Conservation (phyloP, 805 yeast genomes). For the Cyberlindnera amylophila region DNA sequence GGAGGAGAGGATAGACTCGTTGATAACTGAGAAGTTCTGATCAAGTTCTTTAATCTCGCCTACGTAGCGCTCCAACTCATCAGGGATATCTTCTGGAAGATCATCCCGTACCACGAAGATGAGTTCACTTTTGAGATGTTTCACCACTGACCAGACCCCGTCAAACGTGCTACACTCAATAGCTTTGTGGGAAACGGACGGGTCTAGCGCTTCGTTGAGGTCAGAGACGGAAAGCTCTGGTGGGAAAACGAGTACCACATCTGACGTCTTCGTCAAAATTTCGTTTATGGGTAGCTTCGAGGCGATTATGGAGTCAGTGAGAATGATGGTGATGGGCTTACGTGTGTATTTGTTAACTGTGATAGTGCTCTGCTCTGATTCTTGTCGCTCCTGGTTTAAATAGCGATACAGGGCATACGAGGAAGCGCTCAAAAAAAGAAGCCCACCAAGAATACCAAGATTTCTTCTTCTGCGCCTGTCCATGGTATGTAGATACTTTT, state of each 20-base stretch:
- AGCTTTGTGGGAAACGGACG: constrained; percentile 26
- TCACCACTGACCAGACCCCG: constrained; percentile 54
- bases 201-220: constrained; percentile 21
- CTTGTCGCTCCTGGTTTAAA: neutral
- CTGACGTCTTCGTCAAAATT: constrained; percentile 24
- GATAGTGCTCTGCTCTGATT: neutral
- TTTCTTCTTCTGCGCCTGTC: constrained; percentile 7
- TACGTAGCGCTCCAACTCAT: constrained; percentile 30
- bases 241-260: constrained; percentile 33
- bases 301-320: constrained; percentile 26
- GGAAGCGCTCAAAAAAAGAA: constrained; percentile 10
- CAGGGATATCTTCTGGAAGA: constrained; percentile 27
- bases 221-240: constrained; percentile 27
- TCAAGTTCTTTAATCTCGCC: constrained; percentile 25
- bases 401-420: constrained; percentile 11
- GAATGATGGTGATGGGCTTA: constrained; percentile 22
- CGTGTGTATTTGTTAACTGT: constrained; percentile 17
- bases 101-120: constrained; percentile 29
- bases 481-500: neutral
- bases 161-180: constrained; percentile 40
- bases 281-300: constrained; percentile 26
- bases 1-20: constrained; percentile 23
- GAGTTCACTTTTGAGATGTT: constrained; percentile 41
- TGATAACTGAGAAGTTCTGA: constrained; percentile 22
- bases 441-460: constrained; percentile 9